A percentile compares a stretch with the other conserved stretches of the same genome.
These are phyloP conservation scores for Lachnellula suecica DNA, from an alignment of 2,329 filamentous ascomycete genomes.

Conservation along the genomic window DNA sequence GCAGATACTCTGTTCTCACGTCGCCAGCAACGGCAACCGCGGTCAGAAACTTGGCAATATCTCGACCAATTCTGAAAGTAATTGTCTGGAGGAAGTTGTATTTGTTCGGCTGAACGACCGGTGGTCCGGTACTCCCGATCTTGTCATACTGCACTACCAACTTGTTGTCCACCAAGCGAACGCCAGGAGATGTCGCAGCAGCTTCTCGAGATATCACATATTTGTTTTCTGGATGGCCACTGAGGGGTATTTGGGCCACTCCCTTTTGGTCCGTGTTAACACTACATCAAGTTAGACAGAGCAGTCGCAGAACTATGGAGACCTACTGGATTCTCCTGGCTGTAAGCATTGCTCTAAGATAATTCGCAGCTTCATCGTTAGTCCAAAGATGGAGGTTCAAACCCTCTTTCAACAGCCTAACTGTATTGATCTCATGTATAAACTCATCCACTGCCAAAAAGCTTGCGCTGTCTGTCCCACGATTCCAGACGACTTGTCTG, in stretches of 20 bases:
- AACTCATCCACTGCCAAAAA: neutral
- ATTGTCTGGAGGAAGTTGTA: conserved; percentile 16
- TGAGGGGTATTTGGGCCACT: conserved; percentile 21
- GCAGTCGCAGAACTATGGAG: neutral
- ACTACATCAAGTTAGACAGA: conserved; percentile 2
- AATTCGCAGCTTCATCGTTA: conserved; percentile 1
- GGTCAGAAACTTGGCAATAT: conserved; percentile 8
- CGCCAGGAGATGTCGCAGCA: conserved; percentile 2
- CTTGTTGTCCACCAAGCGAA: neutral
- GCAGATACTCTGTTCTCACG: neutral
- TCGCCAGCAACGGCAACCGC: neutral
- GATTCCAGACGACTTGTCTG: neutral
- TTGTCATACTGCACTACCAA: conserved; percentile 21
- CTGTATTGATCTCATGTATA: neutral
- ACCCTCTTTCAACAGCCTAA: neutral
- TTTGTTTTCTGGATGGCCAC: conserved; percentile 30
- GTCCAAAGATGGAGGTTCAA: conserved; percentile 4
- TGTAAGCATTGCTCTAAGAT: conserved; percentile 6
- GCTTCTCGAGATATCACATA: conserved; percentile 15
- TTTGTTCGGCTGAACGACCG: conserved; percentile 28
- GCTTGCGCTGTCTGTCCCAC: neutral
- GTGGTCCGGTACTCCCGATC: conserved; percentile 12
- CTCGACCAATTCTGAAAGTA: conserved; percentile 24
- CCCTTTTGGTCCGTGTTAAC: neutral
- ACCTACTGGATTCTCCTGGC: conserved; percentile 16